phyloP scores from a whole-genome alignment of 2,329 filamentous ascomycete species.

The Chlorencoelia australis region DNA sequence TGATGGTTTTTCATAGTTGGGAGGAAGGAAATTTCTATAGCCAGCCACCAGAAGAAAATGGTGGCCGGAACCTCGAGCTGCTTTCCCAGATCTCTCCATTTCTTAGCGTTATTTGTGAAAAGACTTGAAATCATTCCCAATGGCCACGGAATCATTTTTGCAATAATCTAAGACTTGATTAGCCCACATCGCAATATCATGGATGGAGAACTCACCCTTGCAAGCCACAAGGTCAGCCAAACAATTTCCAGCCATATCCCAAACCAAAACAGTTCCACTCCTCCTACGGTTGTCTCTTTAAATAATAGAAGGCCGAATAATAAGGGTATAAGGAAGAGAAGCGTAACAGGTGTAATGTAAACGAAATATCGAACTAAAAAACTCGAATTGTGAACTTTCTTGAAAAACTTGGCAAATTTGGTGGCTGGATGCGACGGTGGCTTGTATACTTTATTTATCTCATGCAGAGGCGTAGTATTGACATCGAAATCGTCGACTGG shows the following conservation, averaged over 20 bases:
- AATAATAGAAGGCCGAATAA: slow-evolving; percentile 53
- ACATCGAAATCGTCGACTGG: slow-evolving; percentile 45
- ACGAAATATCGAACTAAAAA: slow-evolving; percentile 59
- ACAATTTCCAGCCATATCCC: slow-evolving; percentile 91
- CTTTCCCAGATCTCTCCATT: slow-evolving; percentile 83
- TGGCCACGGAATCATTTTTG: slow-evolving; percentile 52
- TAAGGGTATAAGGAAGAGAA: slow-evolving; percentile 57
- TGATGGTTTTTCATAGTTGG: slow-evolving; percentile 63
- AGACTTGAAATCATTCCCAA: slow-evolving; percentile 58
- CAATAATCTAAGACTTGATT: slow-evolving; percentile 38
- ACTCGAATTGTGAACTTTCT: slow-evolving; percentile 53
- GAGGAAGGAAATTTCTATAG: slow-evolving; percentile 74
- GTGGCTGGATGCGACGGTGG: slow-evolving; percentile 53
- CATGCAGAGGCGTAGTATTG: slow-evolving; percentile 55
- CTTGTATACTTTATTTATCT: slow-evolving; percentile 54
- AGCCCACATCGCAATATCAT: neutral
- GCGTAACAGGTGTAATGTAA: slow-evolving; percentile 56
- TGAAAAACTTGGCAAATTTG: slow-evolving; percentile 52
- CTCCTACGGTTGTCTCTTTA: slow-evolving; percentile 54
- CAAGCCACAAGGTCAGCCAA: slow-evolving; percentile 85
- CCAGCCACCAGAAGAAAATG: slow-evolving; percentile 86
- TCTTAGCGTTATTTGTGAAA: slow-evolving; percentile 77
- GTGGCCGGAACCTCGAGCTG: slow-evolving; percentile 78
- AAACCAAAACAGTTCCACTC: slow-evolving; percentile 78
- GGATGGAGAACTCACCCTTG: slow-evolving; percentile 34